phyloP scores from a whole-genome alignment of 169 alveolate species.

The Miamiensis avidus region DNA sequence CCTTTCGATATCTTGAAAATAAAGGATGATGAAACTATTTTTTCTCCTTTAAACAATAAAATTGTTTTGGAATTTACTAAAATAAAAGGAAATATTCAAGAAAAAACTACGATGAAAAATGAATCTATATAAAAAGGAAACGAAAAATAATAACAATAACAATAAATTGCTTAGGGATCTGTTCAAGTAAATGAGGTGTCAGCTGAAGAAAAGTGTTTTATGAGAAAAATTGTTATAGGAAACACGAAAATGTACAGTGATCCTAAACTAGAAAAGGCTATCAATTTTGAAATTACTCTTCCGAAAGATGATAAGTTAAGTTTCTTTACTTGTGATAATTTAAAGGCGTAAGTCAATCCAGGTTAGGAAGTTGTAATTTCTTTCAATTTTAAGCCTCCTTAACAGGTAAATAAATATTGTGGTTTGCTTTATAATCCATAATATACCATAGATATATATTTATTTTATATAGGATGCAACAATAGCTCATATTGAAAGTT shows the following conservation, averaged over 20 bases:
- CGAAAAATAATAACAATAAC: background rate
- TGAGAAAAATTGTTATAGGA: conserved; percentile 72
- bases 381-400: conserved; percentile 77
- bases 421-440: background rate
- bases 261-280: conserved; percentile 73
- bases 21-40: conserved; percentile 26
- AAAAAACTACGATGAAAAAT: background rate
- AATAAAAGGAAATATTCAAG: conserved; percentile 30
- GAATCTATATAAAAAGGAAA: background rate
- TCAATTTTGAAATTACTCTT: conserved; percentile 68
- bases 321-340: conserved; percentile 78
- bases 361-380: conserved; percentile 69
- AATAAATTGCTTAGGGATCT: too few species aligned
- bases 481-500: conserved; percentile 58
- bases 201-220: conserved; percentile 56
- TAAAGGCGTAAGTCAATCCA: conserved; percentile 67
- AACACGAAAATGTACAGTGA: conserved; percentile 65
- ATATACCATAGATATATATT: too few species aligned
- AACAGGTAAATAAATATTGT: conserved; percentile 35
- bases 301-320: conserved; percentile 64
- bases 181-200: background rate
- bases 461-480: conserved; percentile 55
- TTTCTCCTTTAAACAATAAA: conserved; percentile 26
- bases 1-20: conserved; percentile 44
- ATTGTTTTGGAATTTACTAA: conserved; percentile 61